Base-by-base conservation (phyloP, 2,329 filamentous ascomycete genomes). In the Ophiocordyceps camponoti-rufipedis region DNA sequence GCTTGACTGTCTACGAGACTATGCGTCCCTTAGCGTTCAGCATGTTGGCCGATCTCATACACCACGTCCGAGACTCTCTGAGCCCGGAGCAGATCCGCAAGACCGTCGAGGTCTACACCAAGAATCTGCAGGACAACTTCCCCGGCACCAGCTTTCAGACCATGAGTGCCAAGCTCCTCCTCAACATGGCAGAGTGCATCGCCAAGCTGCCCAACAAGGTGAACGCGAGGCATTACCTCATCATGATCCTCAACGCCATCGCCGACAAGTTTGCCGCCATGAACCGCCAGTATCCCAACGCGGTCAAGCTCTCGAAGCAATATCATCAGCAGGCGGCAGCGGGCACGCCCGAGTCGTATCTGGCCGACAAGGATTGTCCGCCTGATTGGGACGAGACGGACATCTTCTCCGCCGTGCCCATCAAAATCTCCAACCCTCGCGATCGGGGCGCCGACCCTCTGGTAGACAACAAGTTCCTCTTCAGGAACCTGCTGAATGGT, bases 141-240 rank as follows among this genome's bases (percentile, higher is more conserved):
- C 93, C 91, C 0, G 93, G 93, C 9, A 96, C 93, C 0, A 98
- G 89, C 62, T 98, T 98, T 58, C 93, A 98, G 62, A 98, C 91
- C 0, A 99, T 99, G 91, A 96, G 91, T 55, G 93, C 91, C 0
- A 98, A 96, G 62, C 70, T 99, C 3, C 69, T 99, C 1, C 70
- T 98, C 12, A 99, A 98, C 60, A 93, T 99, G 86, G 91, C 89
- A 0, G 93, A 98, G 56, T 94, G 86, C 59, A 99, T 98, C 56
- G 85, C 88, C 1, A 94, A 89, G 61, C 74, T 98, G 54, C 82
- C 83, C 18, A 85, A 94, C 58, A 98, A 96, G 65, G 78, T 82
- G 41, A 89, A 98, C 60, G 91, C 91, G 23, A 80, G 93, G 6
- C 88, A 96, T 60, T 94, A 94, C 59, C 68, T 98, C 49, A 86